These are phyloP conservation scores for Lasiodiplodia theobromae DNA, from an alignment of 2,329 filamentous ascomycete species.

Conservation along the genomic window DNA sequence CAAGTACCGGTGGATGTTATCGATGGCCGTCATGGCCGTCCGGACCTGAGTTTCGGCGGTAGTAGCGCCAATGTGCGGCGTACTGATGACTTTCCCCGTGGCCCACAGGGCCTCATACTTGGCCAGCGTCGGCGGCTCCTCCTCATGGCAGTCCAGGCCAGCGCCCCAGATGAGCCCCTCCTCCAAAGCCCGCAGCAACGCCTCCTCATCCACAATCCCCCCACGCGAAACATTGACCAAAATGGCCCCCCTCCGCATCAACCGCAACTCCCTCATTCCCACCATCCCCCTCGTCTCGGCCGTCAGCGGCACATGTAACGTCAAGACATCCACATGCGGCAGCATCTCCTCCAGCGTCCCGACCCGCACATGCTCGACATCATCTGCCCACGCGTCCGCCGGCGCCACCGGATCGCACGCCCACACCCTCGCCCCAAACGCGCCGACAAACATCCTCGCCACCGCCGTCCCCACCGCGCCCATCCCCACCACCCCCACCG, in stretches of 20 bases:
- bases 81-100: conserved; percentile 56
- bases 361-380: conserved; percentile 36
- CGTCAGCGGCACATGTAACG: conserved; percentile 36
- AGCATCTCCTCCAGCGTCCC: conserved; percentile 33
- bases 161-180: conserved; percentile 54
- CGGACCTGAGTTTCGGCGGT: conserved; percentile 49
- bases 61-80: conserved; percentile 59
- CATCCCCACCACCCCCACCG: conserved; percentile 57
- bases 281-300: conserved; percentile 41
- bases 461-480: conserved; percentile 43
- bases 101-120: conserved; percentile 50
- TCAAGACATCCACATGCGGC: conserved; percentile 34
- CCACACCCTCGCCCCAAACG: conserved; percentile 51
- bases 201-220: conserved; percentile 57
- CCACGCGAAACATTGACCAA: conserved; percentile 57
- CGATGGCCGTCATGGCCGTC: conserved; percentile 47
- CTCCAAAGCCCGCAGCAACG: conserved; percentile 51
- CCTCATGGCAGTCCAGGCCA: conserved; percentile 57
- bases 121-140: conserved; percentile 53
- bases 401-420: conserved; percentile 51
- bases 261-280: conserved; percentile 45
- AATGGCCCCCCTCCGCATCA: conserved; percentile 52
- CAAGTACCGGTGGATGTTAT: conserved; percentile 34
- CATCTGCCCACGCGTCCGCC: conserved; percentile 38
- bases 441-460: conserved; percentile 36